Evolutionary conservation across 2,329 filamentous ascomycete genomes (phyloP), one percentile per base, ranked within the genome.

Genomic region (Pestalotiopsis sp.): DNA sequence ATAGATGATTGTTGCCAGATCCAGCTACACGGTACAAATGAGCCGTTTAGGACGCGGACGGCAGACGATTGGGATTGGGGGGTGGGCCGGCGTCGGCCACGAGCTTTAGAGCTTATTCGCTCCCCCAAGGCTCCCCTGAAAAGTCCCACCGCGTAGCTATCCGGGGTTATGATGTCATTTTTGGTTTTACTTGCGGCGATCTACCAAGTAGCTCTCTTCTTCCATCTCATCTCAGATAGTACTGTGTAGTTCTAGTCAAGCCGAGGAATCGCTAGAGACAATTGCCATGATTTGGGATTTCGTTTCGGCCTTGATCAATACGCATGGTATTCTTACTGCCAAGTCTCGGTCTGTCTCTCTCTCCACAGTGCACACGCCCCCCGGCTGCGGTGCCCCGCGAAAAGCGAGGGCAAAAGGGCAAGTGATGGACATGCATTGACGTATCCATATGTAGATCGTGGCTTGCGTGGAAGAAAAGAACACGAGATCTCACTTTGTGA

Each of bases 381-480:
- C 31, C 31, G 31, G 38, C 31, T 45, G 61, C 61, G 61, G 20
- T 64, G 61, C 61, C 61, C 61, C 61, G 61, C 61, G 61, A 64
- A 64, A 64, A 49, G 20, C 45, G 45, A 52, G 45, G 9, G 11
- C 20, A 52, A 52, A 52, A 52, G 11, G 45, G 45, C 7, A 52
- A 52, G n/a, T 52, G 45, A 45, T 40, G 40, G 41, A 64, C 20
- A 49, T 17, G 13, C n/a, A 64, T 64, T n/a, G 17, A 23, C 13
- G 57, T 23, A n/a, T 23, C 57, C 23, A 27, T 27, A 27, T 36
- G 57, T 36, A 14, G 20, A 56, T 20, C 49, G 14, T 56, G 49
- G 20, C 49, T 20, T 56, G 59, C 59, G 31, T 36, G 31, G 31
- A 36, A 36, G 31, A 36, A 36, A 36, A 36, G 31, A 36, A 36